A percentile compares a stretch with the other conserved stretches of the same genome.
These are phyloP conservation scores for Colletotrichum sp. DNA, from an alignment of 2,329 filamentous ascomycete species.

Conservation along the genomic window DNA sequence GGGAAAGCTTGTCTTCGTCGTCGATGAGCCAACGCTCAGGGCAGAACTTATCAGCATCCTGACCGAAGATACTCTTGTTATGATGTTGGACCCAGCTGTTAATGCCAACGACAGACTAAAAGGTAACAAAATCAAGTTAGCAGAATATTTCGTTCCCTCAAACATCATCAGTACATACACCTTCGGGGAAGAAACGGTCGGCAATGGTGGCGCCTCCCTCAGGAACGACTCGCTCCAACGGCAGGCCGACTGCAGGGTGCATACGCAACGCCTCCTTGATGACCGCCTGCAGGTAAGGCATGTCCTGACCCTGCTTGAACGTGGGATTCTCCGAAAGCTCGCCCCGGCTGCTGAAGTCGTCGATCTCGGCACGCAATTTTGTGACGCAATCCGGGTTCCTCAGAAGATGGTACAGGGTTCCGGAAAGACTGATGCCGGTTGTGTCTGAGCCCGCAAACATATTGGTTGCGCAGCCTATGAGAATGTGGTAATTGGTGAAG, in stretches of 20 bases:
- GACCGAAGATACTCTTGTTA: constrained; percentile 34
- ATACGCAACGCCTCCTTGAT: constrained; percentile 59
- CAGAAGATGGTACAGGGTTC: constrained; percentile 49
- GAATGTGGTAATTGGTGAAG: constrained; percentile 41
- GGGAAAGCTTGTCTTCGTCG: constrained; percentile 27
- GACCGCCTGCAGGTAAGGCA: constrained; percentile 58
- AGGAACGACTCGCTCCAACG: constrained; percentile 54
- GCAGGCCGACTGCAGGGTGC: constrained; percentile 52
- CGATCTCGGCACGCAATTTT: constrained; percentile 29
- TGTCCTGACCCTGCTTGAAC: constrained; percentile 42
- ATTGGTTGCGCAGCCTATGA: constrained; percentile 33
- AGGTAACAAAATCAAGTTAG: too few relatives aligned
- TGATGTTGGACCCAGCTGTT: constrained; percentile 41
- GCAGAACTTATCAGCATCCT: constrained; percentile 37
- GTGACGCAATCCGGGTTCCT: constrained; percentile 29
- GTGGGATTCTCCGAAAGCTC: constrained; percentile 25
- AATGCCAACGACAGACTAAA: constrained; percentile 36
- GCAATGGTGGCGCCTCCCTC: constrained; percentile 46
- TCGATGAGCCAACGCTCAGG: constrained; percentile 47
- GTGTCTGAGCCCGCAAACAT: constrained; percentile 48
- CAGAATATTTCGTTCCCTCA: not conserved
- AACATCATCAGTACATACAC: constrained; percentile 21
- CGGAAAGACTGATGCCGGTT: constrained; percentile 51
- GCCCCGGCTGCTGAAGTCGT: not conserved
- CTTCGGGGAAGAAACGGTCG: constrained; percentile 33